Percentiles rank a stretch among this genome's conserved stretches.
Conservation (phyloP, 106 monocot species). For the Phalaenopsis aphrodite region DNA sequence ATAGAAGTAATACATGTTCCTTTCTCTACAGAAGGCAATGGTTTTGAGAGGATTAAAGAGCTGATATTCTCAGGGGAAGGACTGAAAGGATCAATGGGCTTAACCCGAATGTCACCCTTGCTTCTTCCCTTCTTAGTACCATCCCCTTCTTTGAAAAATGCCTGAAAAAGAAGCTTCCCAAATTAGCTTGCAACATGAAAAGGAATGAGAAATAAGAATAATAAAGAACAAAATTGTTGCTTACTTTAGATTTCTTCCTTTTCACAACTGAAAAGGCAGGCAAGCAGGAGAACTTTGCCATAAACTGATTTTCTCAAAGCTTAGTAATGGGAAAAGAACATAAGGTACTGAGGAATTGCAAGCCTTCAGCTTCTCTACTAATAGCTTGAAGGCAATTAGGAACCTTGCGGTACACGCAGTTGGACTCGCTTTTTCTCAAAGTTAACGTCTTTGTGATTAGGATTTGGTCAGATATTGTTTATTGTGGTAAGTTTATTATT, state of each 20-base stretch:
- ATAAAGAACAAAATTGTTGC: not conserved
- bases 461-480: too few species aligned
- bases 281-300: conserved; percentile 58
- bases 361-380: not conserved
- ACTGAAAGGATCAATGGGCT: conserved; percentile 21
- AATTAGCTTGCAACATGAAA: not conserved
- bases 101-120: conserved; percentile 16
- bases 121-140: conserved; percentile 2
- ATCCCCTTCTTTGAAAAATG: conserved; percentile 11
- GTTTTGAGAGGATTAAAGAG: not conserved
- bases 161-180: conserved; percentile 16
- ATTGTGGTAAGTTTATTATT: too few species aligned
- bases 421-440: too few species aligned
- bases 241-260: conserved; percentile 40
- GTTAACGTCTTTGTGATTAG: too few species aligned
- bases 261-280: conserved; percentile 29
- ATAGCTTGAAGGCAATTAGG: too few species aligned
- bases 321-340: not conserved
- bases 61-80: conserved; percentile 3
- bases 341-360: not conserved
- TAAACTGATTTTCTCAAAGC: not conserved
- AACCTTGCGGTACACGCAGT: too few species aligned
- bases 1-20: not conserved
- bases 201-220: not conserved
- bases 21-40: not conserved